Conservation (phyloP, 2,329 filamentous ascomycete species). For the Phaeoacremonium minimum region DNA sequence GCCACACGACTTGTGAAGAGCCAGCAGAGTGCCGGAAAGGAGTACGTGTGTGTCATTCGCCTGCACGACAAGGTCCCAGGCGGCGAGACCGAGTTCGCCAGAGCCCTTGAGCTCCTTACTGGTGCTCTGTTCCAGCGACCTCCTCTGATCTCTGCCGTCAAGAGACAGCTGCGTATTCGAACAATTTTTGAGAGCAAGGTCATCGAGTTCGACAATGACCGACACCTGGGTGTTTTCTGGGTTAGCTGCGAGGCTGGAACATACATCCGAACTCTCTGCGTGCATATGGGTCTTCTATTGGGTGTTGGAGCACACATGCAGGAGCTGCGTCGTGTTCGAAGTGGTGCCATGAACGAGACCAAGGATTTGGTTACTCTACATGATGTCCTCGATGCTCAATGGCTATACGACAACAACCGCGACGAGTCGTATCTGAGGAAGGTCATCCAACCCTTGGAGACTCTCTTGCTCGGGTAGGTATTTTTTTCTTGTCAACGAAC, state of each 20-base stretch:
- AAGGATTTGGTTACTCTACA: slow-evolving; percentile 89
- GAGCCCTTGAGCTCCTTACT: slow-evolving; percentile 91
- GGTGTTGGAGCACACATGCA: slow-evolving; percentile 82
- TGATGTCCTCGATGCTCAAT: slow-evolving; percentile 93
- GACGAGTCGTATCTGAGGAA: slow-evolving; percentile 89
- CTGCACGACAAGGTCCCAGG: slow-evolving; percentile 94
- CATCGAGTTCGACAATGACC: slow-evolving; percentile 96
- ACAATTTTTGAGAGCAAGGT: slow-evolving; percentile 98
- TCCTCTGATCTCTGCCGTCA: slow-evolving; percentile 95
- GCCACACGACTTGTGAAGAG: slow-evolving; percentile 97
- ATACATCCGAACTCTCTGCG: slow-evolving; percentile 97
- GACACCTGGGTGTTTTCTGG: slow-evolving; percentile 97
- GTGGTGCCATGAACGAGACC: slow-evolving; percentile 90
- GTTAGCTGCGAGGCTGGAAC: slow-evolving; percentile 98
- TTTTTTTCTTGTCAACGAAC: too few relatives aligned
- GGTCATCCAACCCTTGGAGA: slow-evolving; percentile 91
- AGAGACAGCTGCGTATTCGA: slow-evolving; percentile 96
- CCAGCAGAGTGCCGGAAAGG: slow-evolving; percentile 97
- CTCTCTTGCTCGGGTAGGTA: slow-evolving; percentile 76
- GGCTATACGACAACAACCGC: slow-evolving; percentile 90
- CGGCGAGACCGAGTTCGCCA: slow-evolving; percentile 86
- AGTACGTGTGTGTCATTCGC: slow-evolving; percentile 94
- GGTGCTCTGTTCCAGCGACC: slow-evolving; percentile 97
- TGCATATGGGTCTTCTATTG: slow-evolving; percentile 67
- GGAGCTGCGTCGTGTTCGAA: slow-evolving; percentile 89